Evolutionary conservation across 2,329 filamentous ascomycete genomes (phyloP).

Genomic region (Massarina eburnea): DNA sequence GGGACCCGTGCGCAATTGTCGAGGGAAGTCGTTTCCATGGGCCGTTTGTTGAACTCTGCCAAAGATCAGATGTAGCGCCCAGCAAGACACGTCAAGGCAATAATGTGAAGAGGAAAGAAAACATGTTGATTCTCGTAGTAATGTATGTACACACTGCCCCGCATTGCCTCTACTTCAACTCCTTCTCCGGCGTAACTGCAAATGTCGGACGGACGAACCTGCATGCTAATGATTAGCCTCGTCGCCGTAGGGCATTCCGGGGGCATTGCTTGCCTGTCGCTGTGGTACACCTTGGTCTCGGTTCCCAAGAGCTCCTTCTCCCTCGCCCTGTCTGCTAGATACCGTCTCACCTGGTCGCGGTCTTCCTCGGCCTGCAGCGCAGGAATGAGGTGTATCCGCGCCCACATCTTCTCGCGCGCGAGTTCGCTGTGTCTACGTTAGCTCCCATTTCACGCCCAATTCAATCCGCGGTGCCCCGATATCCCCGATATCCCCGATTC

Average conservation of each 20-base stretch:
- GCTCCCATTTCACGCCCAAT: slow-evolving; percentile 6
- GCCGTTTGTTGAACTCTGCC: too few relatives aligned
- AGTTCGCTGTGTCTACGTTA: slow-evolving; percentile 69
- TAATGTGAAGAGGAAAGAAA: not conserved
- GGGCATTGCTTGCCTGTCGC: slow-evolving; percentile 68
- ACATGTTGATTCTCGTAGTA: not conserved
- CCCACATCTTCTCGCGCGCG: slow-evolving; percentile 97
- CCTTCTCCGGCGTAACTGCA: slow-evolving; percentile 67
- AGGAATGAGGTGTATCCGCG: slow-evolving; percentile 90
- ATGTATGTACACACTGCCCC: slow-evolving; percentile 1
- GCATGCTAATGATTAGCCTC: slow-evolving; percentile 10
- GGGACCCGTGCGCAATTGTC: too few relatives aligned
- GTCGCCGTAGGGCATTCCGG: not conserved
- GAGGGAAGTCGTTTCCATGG: too few relatives aligned
- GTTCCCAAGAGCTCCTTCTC: slow-evolving; percentile 89
- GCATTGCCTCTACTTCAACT: slow-evolving; percentile 55
- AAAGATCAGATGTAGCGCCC: not conserved
- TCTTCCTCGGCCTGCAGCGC: slow-evolving; percentile 95
- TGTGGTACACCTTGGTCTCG: slow-evolving; percentile 83
- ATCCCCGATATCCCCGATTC: not conserved
- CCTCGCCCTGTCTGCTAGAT: slow-evolving; percentile 81
- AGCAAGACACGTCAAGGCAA: not conserved
- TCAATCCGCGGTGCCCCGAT: not conserved
- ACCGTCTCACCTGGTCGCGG: slow-evolving; percentile 85
- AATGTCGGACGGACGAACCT: slow-evolving; percentile 73